Evolutionary conservation across 75 land plant species (phyloP).

Genomic region (Cryptomeria japonica): DNA sequence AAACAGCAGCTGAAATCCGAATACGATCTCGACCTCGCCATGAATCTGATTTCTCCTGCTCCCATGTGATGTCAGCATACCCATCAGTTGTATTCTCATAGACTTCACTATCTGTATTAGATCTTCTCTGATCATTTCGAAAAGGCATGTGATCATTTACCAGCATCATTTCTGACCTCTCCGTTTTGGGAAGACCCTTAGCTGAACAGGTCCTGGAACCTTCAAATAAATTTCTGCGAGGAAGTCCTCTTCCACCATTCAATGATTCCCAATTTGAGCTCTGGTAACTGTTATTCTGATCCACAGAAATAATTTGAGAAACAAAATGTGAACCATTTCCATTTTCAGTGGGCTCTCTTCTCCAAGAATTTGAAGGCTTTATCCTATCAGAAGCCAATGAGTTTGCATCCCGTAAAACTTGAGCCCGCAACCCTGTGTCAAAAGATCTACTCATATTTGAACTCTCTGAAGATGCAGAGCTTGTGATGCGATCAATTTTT

Average conservation of each 20-base stretch:
- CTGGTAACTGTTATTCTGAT: conserved; percentile 23
- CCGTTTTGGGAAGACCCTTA: conserved; percentile 25
- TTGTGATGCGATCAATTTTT: conserved; percentile 64
- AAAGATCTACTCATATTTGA: conserved; percentile 29
- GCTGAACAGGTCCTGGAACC: conserved; percentile 20
- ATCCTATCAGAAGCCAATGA: conserved; percentile 32
- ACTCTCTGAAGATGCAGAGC: conserved; percentile 51
- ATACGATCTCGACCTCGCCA: conserved; percentile 22
- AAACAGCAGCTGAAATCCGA: conserved; percentile 33
- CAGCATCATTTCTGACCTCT: conserved; percentile 22
- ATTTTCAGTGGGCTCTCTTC: conserved; percentile 55
- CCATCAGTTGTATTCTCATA: conserved; percentile 40
- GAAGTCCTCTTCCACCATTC: conserved; percentile 27
- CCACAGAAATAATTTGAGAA: conserved; percentile 13
- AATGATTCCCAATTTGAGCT: conserved; percentile 34
- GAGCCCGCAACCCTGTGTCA: conserved; percentile 35
- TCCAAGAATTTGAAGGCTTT: conserved; percentile 55
- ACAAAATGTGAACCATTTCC: conserved; percentile 35
- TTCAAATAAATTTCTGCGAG: conserved; percentile 33
- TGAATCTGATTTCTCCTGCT: conserved; percentile 27
- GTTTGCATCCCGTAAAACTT: conserved; percentile 42
- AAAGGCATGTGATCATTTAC: conserved; percentile 30
- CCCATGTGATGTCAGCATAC: conserved; percentile 62
- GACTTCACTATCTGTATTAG: conserved; percentile 39
- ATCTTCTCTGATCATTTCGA: conserved; percentile 27